Conservation (phyloP, 306 rosid species). For the Inga leiocalycina region DNA sequence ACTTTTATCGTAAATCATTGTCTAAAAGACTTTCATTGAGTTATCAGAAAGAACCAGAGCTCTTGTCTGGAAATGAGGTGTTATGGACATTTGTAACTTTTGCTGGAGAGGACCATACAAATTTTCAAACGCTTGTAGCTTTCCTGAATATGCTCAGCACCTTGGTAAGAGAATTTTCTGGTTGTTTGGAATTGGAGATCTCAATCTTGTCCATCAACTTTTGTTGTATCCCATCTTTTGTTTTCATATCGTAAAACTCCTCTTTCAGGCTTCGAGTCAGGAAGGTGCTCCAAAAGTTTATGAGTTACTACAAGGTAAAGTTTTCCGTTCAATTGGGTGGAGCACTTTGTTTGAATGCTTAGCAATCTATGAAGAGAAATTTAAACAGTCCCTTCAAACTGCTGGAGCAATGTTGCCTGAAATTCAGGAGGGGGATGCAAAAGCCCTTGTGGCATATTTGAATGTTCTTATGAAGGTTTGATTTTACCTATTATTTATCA, state of each 20-base stretch:
- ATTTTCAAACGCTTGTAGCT: slow-evolving; percentile 89
- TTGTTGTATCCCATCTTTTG: slow-evolving; percentile 13
- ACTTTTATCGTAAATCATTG: slow-evolving; percentile 39
- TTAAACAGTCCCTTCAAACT: slow-evolving; percentile 89
- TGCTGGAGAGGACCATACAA: slow-evolving; percentile 98
- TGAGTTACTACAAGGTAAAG: slow-evolving; percentile 93
- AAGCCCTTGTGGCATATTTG: slow-evolving; percentile 91
- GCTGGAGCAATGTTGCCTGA: slow-evolving; percentile 87
- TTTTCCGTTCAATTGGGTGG: slow-evolving; percentile 98
- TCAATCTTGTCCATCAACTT: neutral
- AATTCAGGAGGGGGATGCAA: slow-evolving; percentile 95
- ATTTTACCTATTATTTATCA: slow-evolving; percentile 10
- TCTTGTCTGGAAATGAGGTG: slow-evolving; percentile 84
- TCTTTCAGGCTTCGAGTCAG: slow-evolving; percentile 80
- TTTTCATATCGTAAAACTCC: slow-evolving; percentile 23
- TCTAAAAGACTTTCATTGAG: slow-evolving; percentile 32
- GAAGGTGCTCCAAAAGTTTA: slow-evolving; percentile 94
- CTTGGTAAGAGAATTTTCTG: slow-evolving; percentile 59
- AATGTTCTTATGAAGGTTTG: slow-evolving; percentile 88
- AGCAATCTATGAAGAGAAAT: slow-evolving; percentile 91
- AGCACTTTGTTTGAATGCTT: slow-evolving; percentile 92
- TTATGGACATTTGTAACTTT: slow-evolving; percentile 97
- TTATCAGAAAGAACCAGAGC: slow-evolving; percentile 93
- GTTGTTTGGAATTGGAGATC: slow-evolving; percentile 26
- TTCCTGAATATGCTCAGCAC: slow-evolving; percentile 97